A percentile compares a stretch with the other conserved stretches of the same genome.
These are phyloP conservation scores for Bifiguratus adelaidae DNA, from an alignment of 192 early-diverging fungal species.

Conservation along the genomic window DNA sequence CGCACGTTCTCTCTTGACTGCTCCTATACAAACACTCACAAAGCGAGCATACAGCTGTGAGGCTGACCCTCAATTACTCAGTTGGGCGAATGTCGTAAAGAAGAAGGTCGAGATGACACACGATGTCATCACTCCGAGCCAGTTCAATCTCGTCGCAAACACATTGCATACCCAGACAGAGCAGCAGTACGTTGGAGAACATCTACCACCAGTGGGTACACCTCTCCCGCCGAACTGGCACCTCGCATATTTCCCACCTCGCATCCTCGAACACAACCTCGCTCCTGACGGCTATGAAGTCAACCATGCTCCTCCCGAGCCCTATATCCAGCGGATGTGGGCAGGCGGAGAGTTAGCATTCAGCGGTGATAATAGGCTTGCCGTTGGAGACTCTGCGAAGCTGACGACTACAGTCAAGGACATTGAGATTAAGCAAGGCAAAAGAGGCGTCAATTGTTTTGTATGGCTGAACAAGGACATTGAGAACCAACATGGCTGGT, in stretches of 20 bases:
- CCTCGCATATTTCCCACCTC: slow-evolving; percentile 71
- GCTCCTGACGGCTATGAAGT: slow-evolving; percentile 77
- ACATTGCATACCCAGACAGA: slow-evolving; percentile 12
- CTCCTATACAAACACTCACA: too few species aligned
- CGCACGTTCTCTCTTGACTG: too few species aligned
- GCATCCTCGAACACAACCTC: slow-evolving; percentile 48
- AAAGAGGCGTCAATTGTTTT: slow-evolving; percentile 50
- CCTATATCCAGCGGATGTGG: slow-evolving; percentile 79
- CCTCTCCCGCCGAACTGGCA: slow-evolving; percentile 64
- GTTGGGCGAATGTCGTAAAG: too few species aligned
- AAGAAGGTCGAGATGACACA: slow-evolving; percentile 1
- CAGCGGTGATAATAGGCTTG: slow-evolving; percentile 41
- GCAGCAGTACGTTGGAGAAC: neutral
- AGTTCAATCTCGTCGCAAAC: slow-evolving; percentile 21
- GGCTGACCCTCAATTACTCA: too few species aligned
- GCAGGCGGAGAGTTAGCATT: slow-evolving; percentile 66
- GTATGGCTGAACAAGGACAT: slow-evolving; percentile 58
- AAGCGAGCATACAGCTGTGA: too few species aligned
- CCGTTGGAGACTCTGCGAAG: slow-evolving; percentile 47
- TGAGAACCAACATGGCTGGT: slow-evolving; percentile 43
- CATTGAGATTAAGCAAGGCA: slow-evolving; percentile 39
- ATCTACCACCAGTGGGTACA: slow-evolving; percentile 26
- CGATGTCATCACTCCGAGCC: slow-evolving; percentile 8
- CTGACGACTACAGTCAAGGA: slow-evolving; percentile 44
- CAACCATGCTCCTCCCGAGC: slow-evolving; percentile 62